A percentile compares a stretch with the other conserved stretches of the same genome.
Evolutionary conservation across 1,284 basidiomycete genomes (phyloP).

Genomic region (Fomitiporia mediterranea): DNA sequence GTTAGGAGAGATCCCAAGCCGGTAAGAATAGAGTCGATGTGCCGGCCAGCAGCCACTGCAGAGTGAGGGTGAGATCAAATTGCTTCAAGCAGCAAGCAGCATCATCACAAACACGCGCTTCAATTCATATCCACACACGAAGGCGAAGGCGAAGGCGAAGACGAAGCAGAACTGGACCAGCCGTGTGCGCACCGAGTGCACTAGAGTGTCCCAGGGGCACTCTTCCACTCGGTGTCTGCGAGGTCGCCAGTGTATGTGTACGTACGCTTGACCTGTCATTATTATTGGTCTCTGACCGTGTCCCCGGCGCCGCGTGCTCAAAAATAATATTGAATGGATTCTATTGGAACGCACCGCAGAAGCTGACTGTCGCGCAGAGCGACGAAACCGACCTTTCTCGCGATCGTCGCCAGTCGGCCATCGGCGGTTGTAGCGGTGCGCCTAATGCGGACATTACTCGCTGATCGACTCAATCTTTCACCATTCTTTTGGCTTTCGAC

Average conservation of each 20-base stretch:
- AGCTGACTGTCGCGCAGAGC: background rate
- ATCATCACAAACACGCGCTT: slow-evolving; percentile 14
- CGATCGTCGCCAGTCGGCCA: background rate
- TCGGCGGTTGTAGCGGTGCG: background rate
- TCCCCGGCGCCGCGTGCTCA: no score
- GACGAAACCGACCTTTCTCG: background rate
- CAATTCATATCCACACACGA: slow-evolving; percentile 8
- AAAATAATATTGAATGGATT: background rate
- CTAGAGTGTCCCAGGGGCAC: background rate
- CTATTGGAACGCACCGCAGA: background rate
- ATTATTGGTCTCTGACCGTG: no score
- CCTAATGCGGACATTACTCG: no score
- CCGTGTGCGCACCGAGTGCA: background rate
- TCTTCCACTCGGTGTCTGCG: background rate
- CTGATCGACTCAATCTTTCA: background rate
- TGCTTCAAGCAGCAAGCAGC: slow-evolving; percentile 11
- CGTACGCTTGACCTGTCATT: background rate
- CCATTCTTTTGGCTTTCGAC: no score
- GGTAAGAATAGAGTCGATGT: background rate
- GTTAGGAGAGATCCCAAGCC: background rate
- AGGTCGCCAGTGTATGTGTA: background rate
- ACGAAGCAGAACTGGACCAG: background rate
- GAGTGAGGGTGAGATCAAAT: slow-evolving; percentile 11
- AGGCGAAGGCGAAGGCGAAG: background rate
- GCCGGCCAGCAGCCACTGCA: background rate